phyloP scores from a whole-genome alignment of 106 monocot species.

The Apostasia shenzhenica region DNA sequence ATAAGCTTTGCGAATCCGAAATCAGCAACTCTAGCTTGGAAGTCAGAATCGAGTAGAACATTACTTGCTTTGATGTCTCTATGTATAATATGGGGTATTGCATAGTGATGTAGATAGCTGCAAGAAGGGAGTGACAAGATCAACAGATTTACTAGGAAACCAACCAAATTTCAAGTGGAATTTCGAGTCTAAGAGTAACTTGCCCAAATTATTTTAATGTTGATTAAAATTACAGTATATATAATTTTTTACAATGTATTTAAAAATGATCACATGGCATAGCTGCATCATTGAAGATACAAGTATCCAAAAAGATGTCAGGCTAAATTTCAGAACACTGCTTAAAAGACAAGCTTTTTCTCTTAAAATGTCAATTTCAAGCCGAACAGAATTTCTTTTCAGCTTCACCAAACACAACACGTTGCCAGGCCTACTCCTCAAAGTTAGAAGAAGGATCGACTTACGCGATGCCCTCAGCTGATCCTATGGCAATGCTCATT shows the following conservation, averaged over 20 bases:
- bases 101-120: slow-evolving; percentile 58
- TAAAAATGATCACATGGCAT: too few relatives aligned
- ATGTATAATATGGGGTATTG: slow-evolving; percentile 55
- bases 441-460: not conserved
- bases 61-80: slow-evolving; percentile 59
- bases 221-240: too few relatives aligned
- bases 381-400: too few relatives aligned
- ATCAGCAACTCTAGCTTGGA: slow-evolving; percentile 46
- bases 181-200: too few relatives aligned
- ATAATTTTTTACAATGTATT: too few relatives aligned
- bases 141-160: not conserved
- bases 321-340: too few relatives aligned
- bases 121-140: not conserved
- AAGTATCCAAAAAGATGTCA: too few relatives aligned
- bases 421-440: not conserved
- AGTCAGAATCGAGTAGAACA: slow-evolving; percentile 41
- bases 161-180: not conserved
- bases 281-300: too few relatives aligned
- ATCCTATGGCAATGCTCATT: slow-evolving; percentile 56
- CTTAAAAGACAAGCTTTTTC: too few relatives aligned
- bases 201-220: too few relatives aligned
- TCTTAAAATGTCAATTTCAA: too few relatives aligned
- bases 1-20: slow-evolving; percentile 67
- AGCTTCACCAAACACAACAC: too few relatives aligned
- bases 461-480: slow-evolving; percentile 70